These are phyloP conservation scores for Meripilus lineatus DNA, from an alignment of 1,284 basidiomycete species.

Conservation along the genomic window DNA sequence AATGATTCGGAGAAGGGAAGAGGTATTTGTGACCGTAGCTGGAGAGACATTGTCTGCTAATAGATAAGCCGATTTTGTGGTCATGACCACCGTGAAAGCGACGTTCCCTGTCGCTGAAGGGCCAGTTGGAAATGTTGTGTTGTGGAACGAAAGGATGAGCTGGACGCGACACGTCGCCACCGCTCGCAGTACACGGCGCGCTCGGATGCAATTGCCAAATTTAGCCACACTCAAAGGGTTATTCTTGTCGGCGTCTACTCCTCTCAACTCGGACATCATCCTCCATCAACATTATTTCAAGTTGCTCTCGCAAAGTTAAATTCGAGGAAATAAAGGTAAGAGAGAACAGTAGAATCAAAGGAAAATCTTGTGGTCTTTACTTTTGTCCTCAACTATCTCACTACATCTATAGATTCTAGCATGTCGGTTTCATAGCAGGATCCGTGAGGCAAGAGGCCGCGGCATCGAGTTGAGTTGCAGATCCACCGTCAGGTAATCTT, in stretches of 20 bases:
- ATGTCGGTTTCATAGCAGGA: too few species aligned
- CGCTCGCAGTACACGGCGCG: not conserved
- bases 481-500: too few species aligned
- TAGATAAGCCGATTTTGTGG: constrained; percentile 50
- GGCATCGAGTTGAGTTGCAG: too few species aligned
- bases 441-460: too few species aligned
- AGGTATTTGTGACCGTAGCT: constrained; percentile 73
- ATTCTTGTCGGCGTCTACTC: not conserved
- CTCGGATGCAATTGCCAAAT: not conserved
- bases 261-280: too few species aligned
- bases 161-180: not conserved
- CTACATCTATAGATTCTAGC: too few species aligned
- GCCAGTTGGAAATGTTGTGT: not conserved
- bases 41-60: constrained; percentile 67
- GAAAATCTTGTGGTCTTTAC: too few species aligned
- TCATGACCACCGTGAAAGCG: constrained; percentile 27
- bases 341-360: too few species aligned
- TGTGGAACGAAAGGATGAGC: not conserved
- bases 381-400: too few species aligned
- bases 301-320: too few species aligned
- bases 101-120: not conserved
- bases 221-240: not conserved
- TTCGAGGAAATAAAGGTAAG: too few species aligned
- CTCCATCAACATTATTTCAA: too few species aligned
- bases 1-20: constrained; percentile 81